Conservation (phyloP, 2,329 filamentous ascomycete species). For the Sporothrix schenckii region DNA sequence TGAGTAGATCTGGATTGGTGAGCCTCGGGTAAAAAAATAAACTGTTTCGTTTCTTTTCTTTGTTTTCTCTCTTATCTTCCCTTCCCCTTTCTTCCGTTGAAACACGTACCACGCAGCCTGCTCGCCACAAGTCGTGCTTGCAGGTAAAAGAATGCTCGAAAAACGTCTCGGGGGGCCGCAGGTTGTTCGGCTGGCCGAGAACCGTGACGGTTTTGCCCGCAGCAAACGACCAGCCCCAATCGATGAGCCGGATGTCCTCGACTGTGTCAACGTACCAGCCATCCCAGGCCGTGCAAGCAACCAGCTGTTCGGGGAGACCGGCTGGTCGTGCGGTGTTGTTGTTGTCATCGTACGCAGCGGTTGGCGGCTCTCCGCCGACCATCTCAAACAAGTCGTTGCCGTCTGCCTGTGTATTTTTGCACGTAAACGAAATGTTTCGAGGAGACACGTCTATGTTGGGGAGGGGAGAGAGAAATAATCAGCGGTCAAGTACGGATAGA, state of each 20-base stretch:
- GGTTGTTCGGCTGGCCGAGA: background rate
- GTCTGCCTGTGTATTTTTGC: background rate
- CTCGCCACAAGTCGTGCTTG: constrained; percentile 16
- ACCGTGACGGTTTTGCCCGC: background rate
- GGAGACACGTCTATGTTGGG: too few relatives aligned
- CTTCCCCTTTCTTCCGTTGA: too few relatives aligned
- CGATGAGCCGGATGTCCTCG: constrained; percentile 15
- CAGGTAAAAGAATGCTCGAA: background rate
- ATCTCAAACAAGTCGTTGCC: background rate
- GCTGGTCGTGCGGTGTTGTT: background rate
- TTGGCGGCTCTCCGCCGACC: background rate
- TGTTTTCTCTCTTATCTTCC: too few relatives aligned
- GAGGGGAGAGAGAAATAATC: too few relatives aligned
- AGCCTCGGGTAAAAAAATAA: too few relatives aligned
- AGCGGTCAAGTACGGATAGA: too few relatives aligned
- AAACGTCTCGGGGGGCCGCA: background rate
- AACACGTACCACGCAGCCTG: background rate
- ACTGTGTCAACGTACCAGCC: too few relatives aligned
- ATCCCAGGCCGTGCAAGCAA: too few relatives aligned
- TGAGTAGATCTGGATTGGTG: too few relatives aligned
- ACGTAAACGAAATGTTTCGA: constrained; percentile 12
- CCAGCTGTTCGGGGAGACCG: background rate
- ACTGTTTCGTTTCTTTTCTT: too few relatives aligned
- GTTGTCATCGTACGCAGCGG: background rate
- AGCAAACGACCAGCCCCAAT: constrained; percentile 14